Conservation (phyloP, 306 rosid genomes). For the Lithocarpus polystachyus region DNA sequence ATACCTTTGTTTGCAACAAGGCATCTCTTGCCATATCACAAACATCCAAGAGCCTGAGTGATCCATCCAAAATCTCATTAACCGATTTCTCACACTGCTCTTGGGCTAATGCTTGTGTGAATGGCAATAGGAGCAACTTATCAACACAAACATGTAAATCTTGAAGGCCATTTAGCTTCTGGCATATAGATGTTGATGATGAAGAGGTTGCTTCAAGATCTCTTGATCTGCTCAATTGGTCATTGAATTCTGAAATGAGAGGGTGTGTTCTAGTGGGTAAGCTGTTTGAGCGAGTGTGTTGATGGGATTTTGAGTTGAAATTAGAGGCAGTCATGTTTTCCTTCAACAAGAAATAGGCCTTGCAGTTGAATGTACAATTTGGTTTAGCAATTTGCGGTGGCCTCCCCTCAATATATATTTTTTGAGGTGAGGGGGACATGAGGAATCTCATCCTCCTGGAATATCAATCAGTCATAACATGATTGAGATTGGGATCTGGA, state of each 20-base stretch:
- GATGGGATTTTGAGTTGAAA: slow-evolving; percentile 12
- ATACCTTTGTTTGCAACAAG: slow-evolving; percentile 18
- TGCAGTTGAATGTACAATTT: no score
- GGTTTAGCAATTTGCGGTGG: neutral
- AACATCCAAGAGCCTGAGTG: slow-evolving; percentile 19
- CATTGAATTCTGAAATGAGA: slow-evolving; percentile 15
- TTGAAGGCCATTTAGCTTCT: slow-evolving; percentile 19
- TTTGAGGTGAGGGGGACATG: slow-evolving; percentile 20
- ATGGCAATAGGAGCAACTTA: slow-evolving; percentile 11
- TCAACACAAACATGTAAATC: slow-evolving; percentile 7
- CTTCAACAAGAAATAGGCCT: neutral
- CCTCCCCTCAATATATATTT: slow-evolving; percentile 16
- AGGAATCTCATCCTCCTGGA: slow-evolving; percentile 20
- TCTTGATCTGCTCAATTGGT: slow-evolving; percentile 18
- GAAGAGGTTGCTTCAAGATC: slow-evolving; percentile 18
- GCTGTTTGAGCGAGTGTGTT: slow-evolving; percentile 21
- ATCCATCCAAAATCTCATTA: slow-evolving; percentile 13
- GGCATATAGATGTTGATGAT: slow-evolving; percentile 8
- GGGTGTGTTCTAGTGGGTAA: slow-evolving; percentile 27
- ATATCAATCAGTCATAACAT: slow-evolving; percentile 20
- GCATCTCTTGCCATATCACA: slow-evolving; percentile 22
- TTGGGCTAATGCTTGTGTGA: neutral
- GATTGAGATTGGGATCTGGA: neutral
- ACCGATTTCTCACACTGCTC: neutral
- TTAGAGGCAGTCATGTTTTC: slow-evolving; percentile 1